Conservation (phyloP, 768 basidiomycete genomes). For the Tricholoma matsutake region DNA sequence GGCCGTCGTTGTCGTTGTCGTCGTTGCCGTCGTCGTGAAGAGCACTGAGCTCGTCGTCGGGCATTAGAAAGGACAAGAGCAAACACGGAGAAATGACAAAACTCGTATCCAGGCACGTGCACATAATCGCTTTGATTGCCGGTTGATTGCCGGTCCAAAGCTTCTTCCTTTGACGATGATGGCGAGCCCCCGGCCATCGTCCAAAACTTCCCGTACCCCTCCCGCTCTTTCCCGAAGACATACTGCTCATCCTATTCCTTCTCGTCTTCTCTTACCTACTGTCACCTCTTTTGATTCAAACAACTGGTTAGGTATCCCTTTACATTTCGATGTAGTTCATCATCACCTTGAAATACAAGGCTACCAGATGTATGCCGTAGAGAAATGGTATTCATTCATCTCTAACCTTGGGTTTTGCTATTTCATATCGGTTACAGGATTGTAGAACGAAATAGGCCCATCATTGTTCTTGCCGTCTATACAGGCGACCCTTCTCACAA, state of each 20-base stretch:
- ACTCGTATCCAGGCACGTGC: too few relatives aligned
- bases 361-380: constrained; percentile 84
- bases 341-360: constrained; percentile 50
- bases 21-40: background rate
- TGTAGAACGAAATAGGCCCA: constrained; percentile 57
- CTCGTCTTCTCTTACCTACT: constrained; percentile 23
- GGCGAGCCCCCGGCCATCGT: background rate
- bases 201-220: background rate
- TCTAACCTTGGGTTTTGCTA: background rate
- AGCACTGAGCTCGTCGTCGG: background rate
- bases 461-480: constrained; percentile 67
- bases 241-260: constrained; percentile 9
- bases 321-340: constrained; percentile 47
- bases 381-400: constrained; percentile 60
- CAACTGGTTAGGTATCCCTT: constrained; percentile 23
- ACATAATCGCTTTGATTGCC: too few relatives aligned
- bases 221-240: constrained; percentile 4
- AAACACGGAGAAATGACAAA: too few relatives aligned
- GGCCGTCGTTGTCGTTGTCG: background rate
- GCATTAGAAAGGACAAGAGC: background rate
- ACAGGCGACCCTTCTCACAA: constrained; percentile 73
- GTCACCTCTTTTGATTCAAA: constrained; percentile 12
- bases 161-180: background rate
- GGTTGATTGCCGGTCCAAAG: background rate
- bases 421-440: constrained; percentile 44